Evolutionary conservation across 805 yeast species (phyloP).

Genomic region (Gaillardinia entomophila): DNA sequence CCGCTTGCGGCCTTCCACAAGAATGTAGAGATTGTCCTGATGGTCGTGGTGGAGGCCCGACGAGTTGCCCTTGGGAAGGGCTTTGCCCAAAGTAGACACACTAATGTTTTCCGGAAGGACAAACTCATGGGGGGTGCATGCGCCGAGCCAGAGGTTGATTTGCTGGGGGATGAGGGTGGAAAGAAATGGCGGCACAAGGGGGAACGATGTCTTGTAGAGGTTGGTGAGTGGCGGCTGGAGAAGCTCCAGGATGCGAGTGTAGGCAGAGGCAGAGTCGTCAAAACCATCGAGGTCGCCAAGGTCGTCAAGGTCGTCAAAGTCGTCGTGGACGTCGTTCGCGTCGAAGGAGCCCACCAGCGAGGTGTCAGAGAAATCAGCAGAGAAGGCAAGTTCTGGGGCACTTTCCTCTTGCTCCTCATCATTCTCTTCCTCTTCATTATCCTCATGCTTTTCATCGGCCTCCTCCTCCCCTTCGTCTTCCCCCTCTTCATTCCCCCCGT

Average conservation of each 20-base stretch:
- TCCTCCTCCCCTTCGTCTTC: slow-evolving; percentile 9
- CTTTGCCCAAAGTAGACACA: too few species aligned
- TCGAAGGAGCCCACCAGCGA: slow-evolving; percentile 31
- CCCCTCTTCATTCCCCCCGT: slow-evolving; percentile 20
- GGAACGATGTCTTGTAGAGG: slow-evolving; percentile 25
- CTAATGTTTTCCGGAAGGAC: slow-evolving; percentile 26
- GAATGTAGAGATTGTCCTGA: slow-evolving; percentile 67
- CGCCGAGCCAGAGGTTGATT: slow-evolving; percentile 65
- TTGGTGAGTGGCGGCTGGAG: slow-evolving; percentile 59
- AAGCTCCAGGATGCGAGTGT: slow-evolving; percentile 40
- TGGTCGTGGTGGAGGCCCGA: slow-evolving; percentile 80
- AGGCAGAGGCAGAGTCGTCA: slow-evolving; percentile 25
- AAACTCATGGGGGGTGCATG: slow-evolving; percentile 5
- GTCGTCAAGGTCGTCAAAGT: slow-evolving; percentile 33
- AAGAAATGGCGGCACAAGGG: slow-evolving; percentile 39
- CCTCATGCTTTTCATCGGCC: slow-evolving; percentile 7
- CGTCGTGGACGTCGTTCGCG: slow-evolving; percentile 42
- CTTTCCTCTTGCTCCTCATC: slow-evolving; percentile 3
- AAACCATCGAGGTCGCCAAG: slow-evolving; percentile 14
- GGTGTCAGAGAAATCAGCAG: slow-evolving; percentile 22
- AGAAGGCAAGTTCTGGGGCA: slow-evolving; percentile 1
- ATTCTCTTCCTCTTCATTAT: slow-evolving; percentile 5
- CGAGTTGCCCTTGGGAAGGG: slow-evolving; percentile 55
- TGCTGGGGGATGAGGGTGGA: slow-evolving; percentile 55
- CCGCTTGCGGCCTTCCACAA: slow-evolving; percentile 54